Conservation (phyloP, 192 early-diverging fungal genomes). For the Coemansia erecta region DNA sequence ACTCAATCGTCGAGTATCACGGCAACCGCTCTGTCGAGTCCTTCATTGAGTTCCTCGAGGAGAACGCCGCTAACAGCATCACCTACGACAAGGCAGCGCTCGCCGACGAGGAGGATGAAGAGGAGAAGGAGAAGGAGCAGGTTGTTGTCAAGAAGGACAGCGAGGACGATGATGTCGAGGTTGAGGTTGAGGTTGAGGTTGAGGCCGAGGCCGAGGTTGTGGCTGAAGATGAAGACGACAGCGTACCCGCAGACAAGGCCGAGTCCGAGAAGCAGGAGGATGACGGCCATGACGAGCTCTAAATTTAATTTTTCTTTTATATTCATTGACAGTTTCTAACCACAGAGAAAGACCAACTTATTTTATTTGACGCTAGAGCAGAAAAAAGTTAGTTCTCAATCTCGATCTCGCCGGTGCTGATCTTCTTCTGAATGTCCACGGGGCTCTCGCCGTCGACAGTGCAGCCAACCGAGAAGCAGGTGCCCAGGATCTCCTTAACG, state of each 20-base stretch:
- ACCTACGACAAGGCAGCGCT: slow-evolving; percentile 39
- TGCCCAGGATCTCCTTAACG: slow-evolving; percentile 96
- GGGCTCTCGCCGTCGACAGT: slow-evolving; percentile 97
- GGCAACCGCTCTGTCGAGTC: slow-evolving; percentile 79
- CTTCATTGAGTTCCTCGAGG: slow-evolving; percentile 74
- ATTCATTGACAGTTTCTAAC: neutral
- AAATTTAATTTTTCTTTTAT: slow-evolving; percentile 4
- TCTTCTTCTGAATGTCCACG: slow-evolving; percentile 78
- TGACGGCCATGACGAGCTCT: slow-evolving; percentile 23
- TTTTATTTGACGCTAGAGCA: no score
- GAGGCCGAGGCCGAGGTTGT: slow-evolving; percentile 12
- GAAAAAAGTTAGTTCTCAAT: slow-evolving; percentile 48
- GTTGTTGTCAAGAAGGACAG: slow-evolving; percentile 20
- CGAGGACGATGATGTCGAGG: slow-evolving; percentile 9
- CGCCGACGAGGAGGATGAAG: slow-evolving; percentile 29
- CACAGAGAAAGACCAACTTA: no score
- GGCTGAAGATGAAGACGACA: slow-evolving; percentile 2
- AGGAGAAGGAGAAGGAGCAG: slow-evolving; percentile 32
- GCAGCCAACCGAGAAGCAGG: slow-evolving; percentile 93
- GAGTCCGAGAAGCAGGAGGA: slow-evolving; percentile 5
- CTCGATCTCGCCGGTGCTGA: slow-evolving; percentile 85
- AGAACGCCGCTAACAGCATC: slow-evolving; percentile 64
- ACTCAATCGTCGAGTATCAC: slow-evolving; percentile 78
- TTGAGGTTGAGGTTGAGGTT: slow-evolving; percentile 12
- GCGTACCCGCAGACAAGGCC: slow-evolving; percentile 1